Evolutionary conservation across 768 basidiomycete species (phyloP), one percentile per base, ranked within the genome.

Genomic region (Serpula lacrymans): DNA sequence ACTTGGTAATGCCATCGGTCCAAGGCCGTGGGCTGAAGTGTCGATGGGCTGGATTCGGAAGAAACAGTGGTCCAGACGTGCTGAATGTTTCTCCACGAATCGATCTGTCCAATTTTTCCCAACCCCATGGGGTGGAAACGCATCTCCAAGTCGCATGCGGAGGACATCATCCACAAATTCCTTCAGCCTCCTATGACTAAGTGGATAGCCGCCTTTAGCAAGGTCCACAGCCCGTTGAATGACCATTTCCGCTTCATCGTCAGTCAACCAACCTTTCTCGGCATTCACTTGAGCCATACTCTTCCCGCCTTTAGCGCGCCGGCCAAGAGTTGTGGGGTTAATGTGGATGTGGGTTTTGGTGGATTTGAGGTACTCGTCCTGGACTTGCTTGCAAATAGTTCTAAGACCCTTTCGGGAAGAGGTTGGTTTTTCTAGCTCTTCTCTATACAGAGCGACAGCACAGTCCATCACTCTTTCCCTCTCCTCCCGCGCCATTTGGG

Each of bases 41-140:
- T n/a, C n/a, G n/a, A n/a, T n/a, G n/a, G n/a, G n/a, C n/a, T n/a
- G n/a, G n/a, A n/a, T n/a, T n/a, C n/a, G n/a, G n/a, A n/a, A n/a
- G n/a, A n/a, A n/a, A n/a, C n/a, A n/a, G n/a, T n/a, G n/a, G n/a
- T n/a, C n/a, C n/a, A n/a, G n/a, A n/a, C n/a, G n/a, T n/a, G 62
- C 42, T 2, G 37, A 34, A 42, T 72, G 57, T 39, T 55, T 53
- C 28, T 46, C 41, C 3, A 59, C 34, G 25, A 64, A 64, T 6
- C 46, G 34, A n/a, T 55, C 26, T 4, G 63, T 62, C 68, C 67
- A 72, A 12, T 65, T 55, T 17, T 55, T 53, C 1, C 69, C 66
- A 28, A 70, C 58, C 23, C 67, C 62, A 7, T 18, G 20, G 8
- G 35, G 33, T 6, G 58, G 65, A 38, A 67, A 69, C 25, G 39